Evolutionary conservation across 768 basidiomycete species (phyloP).

Genomic region (Tricholoma terreum): DNA sequence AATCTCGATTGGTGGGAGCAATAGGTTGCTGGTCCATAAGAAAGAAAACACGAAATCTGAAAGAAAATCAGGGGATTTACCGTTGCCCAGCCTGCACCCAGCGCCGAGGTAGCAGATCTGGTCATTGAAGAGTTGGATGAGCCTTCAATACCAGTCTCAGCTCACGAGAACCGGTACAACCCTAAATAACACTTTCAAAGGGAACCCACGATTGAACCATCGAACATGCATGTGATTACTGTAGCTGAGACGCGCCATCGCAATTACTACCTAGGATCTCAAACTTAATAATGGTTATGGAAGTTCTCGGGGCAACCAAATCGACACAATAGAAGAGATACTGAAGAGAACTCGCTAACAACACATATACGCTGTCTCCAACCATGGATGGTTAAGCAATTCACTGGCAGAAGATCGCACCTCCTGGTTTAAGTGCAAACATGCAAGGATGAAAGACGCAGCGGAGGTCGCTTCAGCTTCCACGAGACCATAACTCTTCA

Average conservation of each 20-base stretch:
- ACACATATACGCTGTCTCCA: not conserved
- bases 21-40: too few relatives aligned
- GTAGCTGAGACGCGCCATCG: too few relatives aligned
- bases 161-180: not conserved
- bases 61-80: too few relatives aligned
- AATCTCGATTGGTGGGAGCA: too few relatives aligned
- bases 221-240: too few relatives aligned
- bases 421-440: not conserved
- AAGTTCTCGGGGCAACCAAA: not conserved
- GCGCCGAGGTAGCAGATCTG: too few relatives aligned
- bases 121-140: not conserved
- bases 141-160: not conserved
- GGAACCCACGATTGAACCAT: too few relatives aligned
- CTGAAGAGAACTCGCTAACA: not conserved
- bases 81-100: too few relatives aligned
- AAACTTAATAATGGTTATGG: not conserved
- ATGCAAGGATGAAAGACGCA: not conserved
- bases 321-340: not conserved
- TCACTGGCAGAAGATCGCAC: not conserved
- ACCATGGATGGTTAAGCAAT: not conserved
- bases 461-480: not conserved
- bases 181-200: not conserved
- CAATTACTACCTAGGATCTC: not conserved
- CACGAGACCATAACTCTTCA: not conserved
- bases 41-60: too few relatives aligned